A percentile compares a stretch with the other conserved stretches of the same genome.
Conservation (phyloP, 192 early-diverging fungal species). For the Gamsiella multidivaricata region DNA sequence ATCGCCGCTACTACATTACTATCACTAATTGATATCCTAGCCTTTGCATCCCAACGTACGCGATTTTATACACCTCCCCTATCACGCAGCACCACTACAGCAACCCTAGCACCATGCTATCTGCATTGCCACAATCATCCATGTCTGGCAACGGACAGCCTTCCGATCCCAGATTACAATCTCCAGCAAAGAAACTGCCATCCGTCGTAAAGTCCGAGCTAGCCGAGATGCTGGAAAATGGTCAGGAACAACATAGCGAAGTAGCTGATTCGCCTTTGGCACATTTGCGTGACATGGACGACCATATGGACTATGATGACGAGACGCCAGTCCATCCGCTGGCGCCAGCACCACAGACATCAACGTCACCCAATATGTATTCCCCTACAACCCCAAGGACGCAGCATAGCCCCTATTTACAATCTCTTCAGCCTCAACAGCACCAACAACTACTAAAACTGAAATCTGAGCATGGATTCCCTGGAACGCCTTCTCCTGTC, state of each 20-base stretch:
- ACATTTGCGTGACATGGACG: not conserved
- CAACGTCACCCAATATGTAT: not conserved
- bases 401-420: not conserved
- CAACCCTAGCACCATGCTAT: slow-evolving; percentile 32
- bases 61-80: not conserved
- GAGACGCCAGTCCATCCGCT: slow-evolving; percentile 25
- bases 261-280: not conserved
- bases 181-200: slow-evolving; percentile 1
- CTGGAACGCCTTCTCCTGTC: slow-evolving; percentile 1
- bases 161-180: slow-evolving; percentile 1
- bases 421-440: slow-evolving; percentile 23
- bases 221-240: not conserved
- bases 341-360: slow-evolving; percentile 13
- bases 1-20: too few relatives aligned
- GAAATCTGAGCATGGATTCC: slow-evolving; percentile 31
- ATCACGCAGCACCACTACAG: not conserved
- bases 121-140: slow-evolving; percentile 26
- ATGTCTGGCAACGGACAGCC: slow-evolving; percentile 16
- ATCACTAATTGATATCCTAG: too few relatives aligned
- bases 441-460: slow-evolving; percentile 35
- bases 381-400: not conserved
- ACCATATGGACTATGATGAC: slow-evolving; percentile 25
- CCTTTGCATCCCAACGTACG: not conserved
- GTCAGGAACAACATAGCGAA: not conserved
- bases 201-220: slow-evolving; percentile 9